phyloP scores from a whole-genome alignment of 352 stramenopile species.

The Phytopythium litorale region DNA sequence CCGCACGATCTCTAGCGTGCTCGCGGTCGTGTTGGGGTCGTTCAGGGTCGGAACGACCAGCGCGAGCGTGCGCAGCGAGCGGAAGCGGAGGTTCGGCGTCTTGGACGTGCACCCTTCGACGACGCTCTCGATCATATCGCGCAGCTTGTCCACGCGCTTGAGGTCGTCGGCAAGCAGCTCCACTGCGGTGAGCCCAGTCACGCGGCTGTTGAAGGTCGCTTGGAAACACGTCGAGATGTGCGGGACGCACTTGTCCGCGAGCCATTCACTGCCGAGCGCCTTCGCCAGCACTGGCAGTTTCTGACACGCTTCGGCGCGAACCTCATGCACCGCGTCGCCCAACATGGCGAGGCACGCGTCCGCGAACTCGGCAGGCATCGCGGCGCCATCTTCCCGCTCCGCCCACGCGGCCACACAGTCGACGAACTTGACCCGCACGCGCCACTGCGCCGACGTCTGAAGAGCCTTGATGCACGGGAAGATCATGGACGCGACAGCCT shows the following conservation, averaged over 20 bases:
- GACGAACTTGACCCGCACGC: constrained; percentile 83
- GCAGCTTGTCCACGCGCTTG: constrained; percentile 65
- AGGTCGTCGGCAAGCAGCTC: constrained; percentile 61
- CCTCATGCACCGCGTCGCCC: constrained; percentile 64
- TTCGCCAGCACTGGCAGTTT: constrained; percentile 62
- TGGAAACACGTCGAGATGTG: constrained; percentile 58
- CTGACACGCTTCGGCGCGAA: constrained; percentile 57
- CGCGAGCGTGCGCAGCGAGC: constrained; percentile 62
- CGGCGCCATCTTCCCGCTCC: constrained; percentile 51
- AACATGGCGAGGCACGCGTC: constrained; percentile 68
- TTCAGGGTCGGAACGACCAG: constrained; percentile 67
- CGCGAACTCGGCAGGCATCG: constrained; percentile 63
- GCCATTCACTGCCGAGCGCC: constrained; percentile 75
- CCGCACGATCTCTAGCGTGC: constrained; percentile 73
- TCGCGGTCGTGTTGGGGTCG: constrained; percentile 57
- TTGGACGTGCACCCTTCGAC: constrained; percentile 75
- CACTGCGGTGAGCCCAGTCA: constrained; percentile 68
- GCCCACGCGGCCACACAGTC: constrained; percentile 82
- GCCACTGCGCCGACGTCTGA: constrained; percentile 67
- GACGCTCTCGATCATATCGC: constrained; percentile 57
- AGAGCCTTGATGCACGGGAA: constrained; percentile 68
- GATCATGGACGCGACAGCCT: constrained; percentile 65
- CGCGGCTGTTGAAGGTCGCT: constrained; percentile 65
- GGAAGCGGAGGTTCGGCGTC: constrained; percentile 81
- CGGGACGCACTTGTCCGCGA: constrained; percentile 63